A percentile compares a stretch with the other conserved stretches of the same genome.
Evolutionary conservation across 2,329 filamentous ascomycete species (phyloP).

Genomic region (Phyllosticta citrichinensis): DNA sequence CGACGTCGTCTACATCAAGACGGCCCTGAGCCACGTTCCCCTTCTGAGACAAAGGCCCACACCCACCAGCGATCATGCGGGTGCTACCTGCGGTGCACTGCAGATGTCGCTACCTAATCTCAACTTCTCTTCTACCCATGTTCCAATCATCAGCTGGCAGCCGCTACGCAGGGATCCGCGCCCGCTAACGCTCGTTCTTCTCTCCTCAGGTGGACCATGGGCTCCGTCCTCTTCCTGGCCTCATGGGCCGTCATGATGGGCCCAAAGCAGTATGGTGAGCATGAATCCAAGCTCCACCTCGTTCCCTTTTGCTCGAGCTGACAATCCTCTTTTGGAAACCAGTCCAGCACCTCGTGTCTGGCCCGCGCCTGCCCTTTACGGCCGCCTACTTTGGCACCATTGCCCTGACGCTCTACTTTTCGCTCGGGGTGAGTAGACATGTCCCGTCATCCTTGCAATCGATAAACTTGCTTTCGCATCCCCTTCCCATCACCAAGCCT

Average conservation of each 20-base stretch:
- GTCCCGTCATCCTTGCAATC: slow-evolving; percentile 8
- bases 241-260: slow-evolving; percentile 96
- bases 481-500: not conserved
- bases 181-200: slow-evolving; percentile 11
- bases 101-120: slow-evolving; percentile 23
- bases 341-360: slow-evolving; percentile 72
- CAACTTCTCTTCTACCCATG: slow-evolving; percentile 18
- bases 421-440: slow-evolving; percentile 65
- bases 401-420: slow-evolving; percentile 79
- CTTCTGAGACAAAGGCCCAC: slow-evolving; percentile 13
- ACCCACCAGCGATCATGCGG: slow-evolving; percentile 31
- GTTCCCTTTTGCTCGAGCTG: not conserved
- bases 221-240: slow-evolving; percentile 77
- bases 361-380: slow-evolving; percentile 80
- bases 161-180: slow-evolving; percentile 9
- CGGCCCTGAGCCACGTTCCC: slow-evolving; percentile 27
- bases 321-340: not conserved
- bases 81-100: slow-evolving; percentile 28
- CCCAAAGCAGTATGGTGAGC: slow-evolving; percentile 60
- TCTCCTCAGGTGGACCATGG: slow-evolving; percentile 76
- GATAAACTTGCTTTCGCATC: slow-evolving; percentile 11
- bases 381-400: slow-evolving; percentile 93
- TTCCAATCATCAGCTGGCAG: slow-evolving; percentile 17
- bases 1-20: slow-evolving; percentile 18
- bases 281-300: slow-evolving; percentile 9